Evolutionary conservation across 345 rosid species (phyloP).

Genomic region (Pseudoturritis turrita): DNA sequence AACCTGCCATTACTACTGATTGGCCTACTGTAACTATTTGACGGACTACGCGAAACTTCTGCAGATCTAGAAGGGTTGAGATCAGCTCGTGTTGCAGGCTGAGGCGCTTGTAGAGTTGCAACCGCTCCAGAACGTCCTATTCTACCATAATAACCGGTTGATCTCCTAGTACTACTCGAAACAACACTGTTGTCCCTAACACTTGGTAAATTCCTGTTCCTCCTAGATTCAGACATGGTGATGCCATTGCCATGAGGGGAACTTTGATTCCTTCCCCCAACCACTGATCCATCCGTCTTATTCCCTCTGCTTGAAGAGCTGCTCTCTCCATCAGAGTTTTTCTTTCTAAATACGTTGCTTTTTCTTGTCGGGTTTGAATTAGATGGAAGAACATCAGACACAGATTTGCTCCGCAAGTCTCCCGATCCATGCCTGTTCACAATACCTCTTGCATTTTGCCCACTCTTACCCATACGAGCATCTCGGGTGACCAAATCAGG

Average conservation of each 20-base stretch:
- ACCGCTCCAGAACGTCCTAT: conserved; percentile 38
- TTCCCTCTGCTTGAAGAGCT: conserved; percentile 60
- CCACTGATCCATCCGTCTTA: conserved; percentile 41
- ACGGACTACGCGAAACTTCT: conserved; percentile 24
- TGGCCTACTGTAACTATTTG: conserved; percentile 28
- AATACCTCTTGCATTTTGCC: conserved; percentile 33
- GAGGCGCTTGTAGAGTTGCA: conserved; percentile 37
- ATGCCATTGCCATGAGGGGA: conserved; percentile 39
- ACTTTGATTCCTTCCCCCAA: conserved; percentile 35
- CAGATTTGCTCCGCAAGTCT: conserved; percentile 49
- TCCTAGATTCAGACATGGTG: conserved; percentile 61
- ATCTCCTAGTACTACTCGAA: conserved; percentile 57
- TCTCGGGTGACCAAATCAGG: conserved; percentile 35
- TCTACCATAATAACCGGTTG: conserved; percentile 40
- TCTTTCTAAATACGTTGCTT: conserved; percentile 44
- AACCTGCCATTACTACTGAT: conserved; percentile 30
- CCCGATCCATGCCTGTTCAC: conserved; percentile 40
- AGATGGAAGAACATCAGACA: conserved; percentile 42
- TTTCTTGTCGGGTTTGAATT: conserved; percentile 41
- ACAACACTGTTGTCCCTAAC: conserved; percentile 47
- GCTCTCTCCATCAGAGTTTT: conserved; percentile 58
- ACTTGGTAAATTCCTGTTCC: conserved; percentile 45
- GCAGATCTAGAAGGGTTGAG: conserved; percentile 38
- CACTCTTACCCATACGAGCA: conserved; percentile 24
- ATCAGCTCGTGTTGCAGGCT: conserved; percentile 37